These are phyloP conservation scores for Rhodomyrtus psidioides DNA, from an alignment of 441 rosid genomes.

Conservation along the genomic window DNA sequence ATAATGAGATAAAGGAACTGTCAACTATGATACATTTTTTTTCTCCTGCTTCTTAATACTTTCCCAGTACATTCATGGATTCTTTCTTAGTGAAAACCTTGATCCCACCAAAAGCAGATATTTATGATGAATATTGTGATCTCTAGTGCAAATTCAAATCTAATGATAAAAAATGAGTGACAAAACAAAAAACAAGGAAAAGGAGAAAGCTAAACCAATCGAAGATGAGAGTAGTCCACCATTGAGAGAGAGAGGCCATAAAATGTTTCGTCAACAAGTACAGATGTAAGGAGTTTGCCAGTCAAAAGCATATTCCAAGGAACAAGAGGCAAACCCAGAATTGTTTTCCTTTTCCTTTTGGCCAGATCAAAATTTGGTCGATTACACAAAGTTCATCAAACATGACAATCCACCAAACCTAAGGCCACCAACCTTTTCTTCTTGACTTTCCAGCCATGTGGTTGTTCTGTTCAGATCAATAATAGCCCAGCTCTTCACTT, in stretches of 20 bases:
- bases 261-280: neutral
- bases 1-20: neutral
- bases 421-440: conserved; percentile 56
- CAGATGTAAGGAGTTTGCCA: neutral
- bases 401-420: neutral
- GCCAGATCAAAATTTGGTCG: neutral
- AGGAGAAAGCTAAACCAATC: neutral
- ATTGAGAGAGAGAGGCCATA: neutral
- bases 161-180: neutral
- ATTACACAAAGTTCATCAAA: neutral
- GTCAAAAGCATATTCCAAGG: neutral
- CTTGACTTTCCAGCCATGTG: conserved; percentile 78
- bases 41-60: neutral
- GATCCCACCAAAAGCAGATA: neutral
- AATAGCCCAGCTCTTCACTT: conserved; percentile 70
- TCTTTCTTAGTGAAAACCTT: neutral
- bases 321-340: neutral
- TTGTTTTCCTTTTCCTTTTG: neutral
- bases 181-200: neutral
- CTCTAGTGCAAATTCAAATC: neutral
- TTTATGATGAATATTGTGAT: neutral
- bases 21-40: neutral
- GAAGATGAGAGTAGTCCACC: neutral
- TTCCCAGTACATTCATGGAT: neutral
- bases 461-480: conserved; percentile 66